Percentiles rank a stretch among this genome's conserved stretches.
These are phyloP conservation scores for Aspergillus pseudoglaucus DNA, from an alignment of 2,329 filamentous ascomycete genomes.

Conservation along the genomic window DNA sequence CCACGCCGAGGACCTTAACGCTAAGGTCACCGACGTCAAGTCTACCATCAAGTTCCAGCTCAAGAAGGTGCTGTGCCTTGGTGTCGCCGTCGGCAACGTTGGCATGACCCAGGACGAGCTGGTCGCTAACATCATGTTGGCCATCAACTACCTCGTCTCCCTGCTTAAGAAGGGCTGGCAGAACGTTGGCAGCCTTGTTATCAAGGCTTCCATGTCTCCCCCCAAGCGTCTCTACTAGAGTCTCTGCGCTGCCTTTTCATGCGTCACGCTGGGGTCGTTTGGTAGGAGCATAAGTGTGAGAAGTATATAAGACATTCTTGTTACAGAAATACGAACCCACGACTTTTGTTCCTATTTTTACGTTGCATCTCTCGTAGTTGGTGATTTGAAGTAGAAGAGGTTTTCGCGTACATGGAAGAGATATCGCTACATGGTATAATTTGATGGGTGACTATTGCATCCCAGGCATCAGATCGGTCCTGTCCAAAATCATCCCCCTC, in stretches of 20 bases:
- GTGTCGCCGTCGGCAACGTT: conserved; percentile 98
- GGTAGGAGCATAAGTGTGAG: conserved; percentile 18
- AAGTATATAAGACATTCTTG: conserved; percentile 21
- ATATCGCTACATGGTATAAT: background rate
- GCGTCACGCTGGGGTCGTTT: conserved; percentile 19
- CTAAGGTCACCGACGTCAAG: conserved; percentile 99
- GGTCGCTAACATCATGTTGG: conserved; percentile 97
- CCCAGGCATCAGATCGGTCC: conserved; percentile 82
- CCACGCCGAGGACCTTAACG: conserved; percentile 85
- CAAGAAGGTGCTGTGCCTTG: conserved; percentile 99
- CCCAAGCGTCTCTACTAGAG: conserved; percentile 94
- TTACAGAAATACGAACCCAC: conserved; percentile 28
- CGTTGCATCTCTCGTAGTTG: conserved; percentile 4
- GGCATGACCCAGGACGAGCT: conserved; percentile 95
- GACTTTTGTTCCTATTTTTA: conserved; percentile 20
- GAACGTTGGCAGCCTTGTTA: conserved; percentile 98
- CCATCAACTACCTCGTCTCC: conserved; percentile 99
- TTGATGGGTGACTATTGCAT: conserved; percentile 60
- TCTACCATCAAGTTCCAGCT: conserved; percentile 99
- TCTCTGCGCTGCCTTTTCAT: conserved; percentile 20
- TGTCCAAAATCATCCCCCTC: conserved; percentile 84
- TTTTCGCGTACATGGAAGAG: background rate
- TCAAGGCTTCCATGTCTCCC: conserved; percentile 99
- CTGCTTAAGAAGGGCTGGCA: conserved; percentile 99
- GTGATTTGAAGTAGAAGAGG: background rate